phyloP scores from a whole-genome alignment of 768 basidiomycete genomes.

The Amanita brunnescens region DNA sequence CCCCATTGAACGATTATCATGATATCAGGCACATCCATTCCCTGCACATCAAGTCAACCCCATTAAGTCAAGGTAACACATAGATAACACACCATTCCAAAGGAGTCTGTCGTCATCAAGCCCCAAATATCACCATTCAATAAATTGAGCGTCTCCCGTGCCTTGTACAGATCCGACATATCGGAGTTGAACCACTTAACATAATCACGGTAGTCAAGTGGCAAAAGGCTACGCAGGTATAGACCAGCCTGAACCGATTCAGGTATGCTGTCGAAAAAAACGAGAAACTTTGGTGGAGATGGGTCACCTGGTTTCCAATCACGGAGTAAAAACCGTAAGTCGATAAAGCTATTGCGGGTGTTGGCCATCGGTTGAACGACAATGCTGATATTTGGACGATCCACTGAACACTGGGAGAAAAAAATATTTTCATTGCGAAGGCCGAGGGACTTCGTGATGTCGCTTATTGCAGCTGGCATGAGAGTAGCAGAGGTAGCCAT shows the following conservation, averaged over 20 bases:
- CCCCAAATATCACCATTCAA: slow-evolving; percentile 10
- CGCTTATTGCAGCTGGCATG: neutral
- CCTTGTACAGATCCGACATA: slow-evolving; percentile 8
- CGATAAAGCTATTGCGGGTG: neutral
- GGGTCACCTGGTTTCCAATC: neutral
- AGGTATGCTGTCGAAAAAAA: neutral
- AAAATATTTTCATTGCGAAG: neutral
- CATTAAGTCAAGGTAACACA: neutral
- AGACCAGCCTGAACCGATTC: neutral
- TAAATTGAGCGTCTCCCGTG: slow-evolving; percentile 3
- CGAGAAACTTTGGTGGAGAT: neutral
- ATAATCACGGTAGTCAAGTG: neutral
- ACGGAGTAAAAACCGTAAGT: neutral
- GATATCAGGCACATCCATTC: neutral
- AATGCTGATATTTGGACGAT: neutral
- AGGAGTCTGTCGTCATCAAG: slow-evolving; percentile 8
- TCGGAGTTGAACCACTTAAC: slow-evolving; percentile 14
- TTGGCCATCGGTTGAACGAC: neutral
- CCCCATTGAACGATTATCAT: neutral
- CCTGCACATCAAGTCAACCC: neutral
- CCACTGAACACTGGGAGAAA: neutral
- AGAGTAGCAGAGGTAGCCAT: neutral
- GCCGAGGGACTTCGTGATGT: neutral
- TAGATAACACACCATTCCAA: slow-evolving; percentile 10
- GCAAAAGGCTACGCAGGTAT: neutral